Base-by-base conservation (phyloP, 371 early-diverging fungal genomes). In the Rhizomucor miehei region DNA sequence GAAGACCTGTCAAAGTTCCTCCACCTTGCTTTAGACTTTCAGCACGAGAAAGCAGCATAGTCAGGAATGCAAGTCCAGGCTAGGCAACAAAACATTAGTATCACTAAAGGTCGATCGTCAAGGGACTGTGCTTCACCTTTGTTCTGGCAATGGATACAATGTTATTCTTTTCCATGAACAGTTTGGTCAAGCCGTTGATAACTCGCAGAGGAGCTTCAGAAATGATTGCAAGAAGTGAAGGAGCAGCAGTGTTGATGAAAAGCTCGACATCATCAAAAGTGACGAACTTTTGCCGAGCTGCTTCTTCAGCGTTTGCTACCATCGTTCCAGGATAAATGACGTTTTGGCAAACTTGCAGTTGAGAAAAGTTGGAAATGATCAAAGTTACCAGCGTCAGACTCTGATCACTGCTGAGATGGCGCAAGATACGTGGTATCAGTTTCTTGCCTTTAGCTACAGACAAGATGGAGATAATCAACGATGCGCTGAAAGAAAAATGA, bases 31-130 rank as follows among this genome's bases (percentile, higher is more conserved):
- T 91, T 49, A 97, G 69, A 36, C 91, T 87, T 63, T 93, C 95
- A 11, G 94, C 93, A 38, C 97, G 89, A 17, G 88, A 88, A 52
- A 97, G 76, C 24, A 96, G 79, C 78, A 96, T 81, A 0, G 96
- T 93, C 70, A 97, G 75, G 36, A 95, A 82, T 1, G 89, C 88
- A 54, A 96, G 75, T 3, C 95, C 98, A 41, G 87, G 87, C 75
- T 79, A 61, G 10, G 25, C 11, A 4, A 41, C 20, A n/a, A 12
- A 11, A 19, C 11, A 11, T 41, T 35, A 29, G 24, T 23, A 43
- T 24, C 44, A 19, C 8, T 54, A 29, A 29, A 29, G 16, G 48
- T 10, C 37, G 19, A 16, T 37, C 5, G 35, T 29, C 5, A 8
- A 3, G 29, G 29, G 8, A 29, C 3, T 29, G 29, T 29, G 29